phyloP scores from a whole-genome alignment of 805 yeast genomes.

The Kurtzmaniella cleridarum region DNA sequence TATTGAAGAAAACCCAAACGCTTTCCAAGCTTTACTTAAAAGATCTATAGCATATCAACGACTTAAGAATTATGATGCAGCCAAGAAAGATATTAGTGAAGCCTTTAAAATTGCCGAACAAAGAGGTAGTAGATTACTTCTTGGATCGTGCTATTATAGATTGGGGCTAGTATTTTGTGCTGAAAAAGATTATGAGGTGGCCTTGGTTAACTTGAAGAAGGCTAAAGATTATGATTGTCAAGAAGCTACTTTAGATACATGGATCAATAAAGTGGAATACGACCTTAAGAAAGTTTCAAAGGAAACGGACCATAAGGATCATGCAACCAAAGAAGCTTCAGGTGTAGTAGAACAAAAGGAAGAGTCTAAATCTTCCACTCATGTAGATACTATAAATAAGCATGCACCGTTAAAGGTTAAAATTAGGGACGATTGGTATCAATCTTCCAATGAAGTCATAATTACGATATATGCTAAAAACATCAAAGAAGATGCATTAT shows the following conservation, averaged over 20 bases:
- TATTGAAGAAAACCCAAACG: conserved; percentile 36
- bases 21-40: conserved; percentile 44
- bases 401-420: conserved; percentile 35
- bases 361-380: conserved; percentile 12
- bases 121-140: conserved; percentile 41
- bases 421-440: conserved; percentile 51
- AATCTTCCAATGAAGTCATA: conserved; percentile 50
- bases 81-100: conserved; percentile 40
- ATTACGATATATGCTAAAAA: conserved; percentile 68
- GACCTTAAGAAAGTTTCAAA: conserved; percentile 21
- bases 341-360: not conserved
- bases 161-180: conserved; percentile 42
- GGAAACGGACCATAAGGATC: conserved; percentile 6
- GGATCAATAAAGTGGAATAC: conserved; percentile 36
- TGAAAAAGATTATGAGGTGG: conserved; percentile 34
- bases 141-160: conserved; percentile 45
- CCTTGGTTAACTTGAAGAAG: conserved; percentile 36
- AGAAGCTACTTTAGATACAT: conserved; percentile 45
- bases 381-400: conserved; percentile 28
- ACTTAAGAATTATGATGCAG: conserved; percentile 40
- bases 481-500: conserved; percentile 45
- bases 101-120: conserved; percentile 43
- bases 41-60: conserved; percentile 47
- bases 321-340: conserved; percentile 4
- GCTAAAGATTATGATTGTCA: conserved; percentile 38